A percentile compares a stretch with the other conserved stretches of the same genome.
Conservation (phyloP, 83 land plant species). For the Thuja plicata region DNA sequence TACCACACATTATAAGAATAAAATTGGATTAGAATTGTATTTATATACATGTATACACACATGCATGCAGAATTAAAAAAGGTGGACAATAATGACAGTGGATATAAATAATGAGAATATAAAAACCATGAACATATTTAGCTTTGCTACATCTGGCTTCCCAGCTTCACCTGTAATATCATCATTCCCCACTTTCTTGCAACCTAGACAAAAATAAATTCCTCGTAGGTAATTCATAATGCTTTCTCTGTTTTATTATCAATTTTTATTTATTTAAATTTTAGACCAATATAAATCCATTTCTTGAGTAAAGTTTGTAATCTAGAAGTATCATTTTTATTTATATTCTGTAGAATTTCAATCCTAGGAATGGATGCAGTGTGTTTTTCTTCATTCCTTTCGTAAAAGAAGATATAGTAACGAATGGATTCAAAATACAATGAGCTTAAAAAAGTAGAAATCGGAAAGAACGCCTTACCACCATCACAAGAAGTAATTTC, state of each 20-base stretch:
- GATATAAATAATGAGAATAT: background rate
- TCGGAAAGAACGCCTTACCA: conserved; percentile 30
- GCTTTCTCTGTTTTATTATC: too few relatives aligned
- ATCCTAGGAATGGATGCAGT: too few relatives aligned
- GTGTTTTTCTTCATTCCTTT: background rate
- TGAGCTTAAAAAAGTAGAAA: background rate
- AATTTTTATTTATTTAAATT: too few relatives aligned
- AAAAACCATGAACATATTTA: background rate
- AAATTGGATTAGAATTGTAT: too few relatives aligned
- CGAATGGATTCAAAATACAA: background rate
- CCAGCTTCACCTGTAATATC: background rate
- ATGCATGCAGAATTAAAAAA: too few relatives aligned
- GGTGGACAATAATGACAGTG: background rate
- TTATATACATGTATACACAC: too few relatives aligned
- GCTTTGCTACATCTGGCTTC: background rate
- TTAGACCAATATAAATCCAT: too few relatives aligned
- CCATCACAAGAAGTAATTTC: conserved; percentile 69
- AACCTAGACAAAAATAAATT: too few relatives aligned
- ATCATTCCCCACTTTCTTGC: too few relatives aligned
- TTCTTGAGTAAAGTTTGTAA: background rate
- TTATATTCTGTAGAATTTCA: too few relatives aligned
- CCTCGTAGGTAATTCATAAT: too few relatives aligned
- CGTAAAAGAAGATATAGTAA: background rate
- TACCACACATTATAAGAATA: too few relatives aligned
- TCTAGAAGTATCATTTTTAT: background rate